Evolutionary conservation across 345 rosid genomes (phyloP), one percentile per base, ranked within the genome.

Genomic region (Trapa incisa): DNA sequence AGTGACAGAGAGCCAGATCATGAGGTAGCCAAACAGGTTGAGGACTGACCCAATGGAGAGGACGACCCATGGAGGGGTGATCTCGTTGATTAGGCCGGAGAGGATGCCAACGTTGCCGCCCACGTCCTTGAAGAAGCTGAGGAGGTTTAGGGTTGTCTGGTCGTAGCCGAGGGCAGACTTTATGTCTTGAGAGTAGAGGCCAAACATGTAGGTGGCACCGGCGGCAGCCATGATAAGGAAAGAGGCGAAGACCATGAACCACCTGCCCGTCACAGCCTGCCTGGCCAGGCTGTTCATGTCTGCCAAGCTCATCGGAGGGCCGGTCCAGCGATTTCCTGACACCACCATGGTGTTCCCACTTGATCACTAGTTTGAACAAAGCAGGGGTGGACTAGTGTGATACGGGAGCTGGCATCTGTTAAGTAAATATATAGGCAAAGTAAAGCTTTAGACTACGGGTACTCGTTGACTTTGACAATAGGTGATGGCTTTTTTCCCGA

Each of bases 11-110:
- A 83, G 72, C 93, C 89, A 87, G 0, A 87, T 83, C 89, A 87
- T 85, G 77, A 85, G 76, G 78, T 87, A 87, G 32, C 92, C 92
- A 42, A 71, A 77, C 58, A 87, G 79, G 71, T 87, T 87, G 62
- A 87, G 66, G 38, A 76, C 70, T 0, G 86, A 81, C 3, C 92
- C 92, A 0, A 85, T 61, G 6, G 75, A 61, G n/a, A 87, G 80
- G n/a, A 83, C 85, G 58, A 82, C 84, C 92, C 92, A 87, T 0
- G 89, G 85, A 0, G 89, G 92, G 0, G 87, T 80, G 12, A 87
- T 76, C 79, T 87, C 92, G 47, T 80, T 83, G 61, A 87, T 75
- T 2, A 87, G 80, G 22, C 92, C 89, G 1, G 92, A 71, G 1
- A 81, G 75, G 39, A 87, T 50, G 2, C 93, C 86, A 0, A 87